Conservation (phyloP, 2,329 filamentous ascomycete genomes). For the Zalaria sp. region DNA sequence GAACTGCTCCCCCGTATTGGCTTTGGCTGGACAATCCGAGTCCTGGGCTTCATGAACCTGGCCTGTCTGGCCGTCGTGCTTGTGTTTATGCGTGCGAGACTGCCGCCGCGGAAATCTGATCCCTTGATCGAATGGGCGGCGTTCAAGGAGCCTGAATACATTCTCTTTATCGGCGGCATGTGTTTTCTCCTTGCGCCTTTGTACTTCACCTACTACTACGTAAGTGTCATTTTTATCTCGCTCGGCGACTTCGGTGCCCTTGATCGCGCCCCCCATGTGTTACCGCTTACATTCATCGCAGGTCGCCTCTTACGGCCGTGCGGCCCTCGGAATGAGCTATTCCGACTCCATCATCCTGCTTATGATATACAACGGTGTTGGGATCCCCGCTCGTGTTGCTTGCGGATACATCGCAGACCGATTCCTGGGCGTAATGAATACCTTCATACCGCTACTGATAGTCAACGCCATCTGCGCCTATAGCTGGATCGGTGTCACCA, state of each 20-base stretch:
- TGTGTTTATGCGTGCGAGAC: constrained; percentile 24
- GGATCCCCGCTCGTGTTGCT: constrained; percentile 38
- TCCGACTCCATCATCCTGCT: constrained; percentile 38
- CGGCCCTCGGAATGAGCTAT: constrained; percentile 26
- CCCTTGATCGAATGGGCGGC: constrained; percentile 27
- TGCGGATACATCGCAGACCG: constrained; percentile 40
- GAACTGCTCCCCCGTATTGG: constrained; percentile 45
- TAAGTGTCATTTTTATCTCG: constrained; percentile 10
- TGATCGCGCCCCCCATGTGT: too few species aligned
- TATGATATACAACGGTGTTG: constrained; percentile 44
- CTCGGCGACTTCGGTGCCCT: too few species aligned
- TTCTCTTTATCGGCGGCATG: constrained; percentile 18
- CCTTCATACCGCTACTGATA: constrained; percentile 34
- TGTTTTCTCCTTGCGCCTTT: constrained; percentile 19
- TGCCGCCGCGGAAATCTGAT: constrained; percentile 28
- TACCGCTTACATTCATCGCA: constrained; percentile 1
- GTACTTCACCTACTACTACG: constrained; percentile 33
- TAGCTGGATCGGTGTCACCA: constrained; percentile 41
- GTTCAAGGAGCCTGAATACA: constrained; percentile 26
- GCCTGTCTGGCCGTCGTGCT: constrained; percentile 21
- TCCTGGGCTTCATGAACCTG: constrained; percentile 46
- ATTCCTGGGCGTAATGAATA: constrained; percentile 40
- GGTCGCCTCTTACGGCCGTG: constrained; percentile 21
- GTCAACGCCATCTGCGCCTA: constrained; percentile 35
- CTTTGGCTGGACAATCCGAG: constrained; percentile 51